These are phyloP conservation scores for Colletotrichum truncatum DNA, from an alignment of 2,329 filamentous ascomycete genomes.

Conservation along the genomic window DNA sequence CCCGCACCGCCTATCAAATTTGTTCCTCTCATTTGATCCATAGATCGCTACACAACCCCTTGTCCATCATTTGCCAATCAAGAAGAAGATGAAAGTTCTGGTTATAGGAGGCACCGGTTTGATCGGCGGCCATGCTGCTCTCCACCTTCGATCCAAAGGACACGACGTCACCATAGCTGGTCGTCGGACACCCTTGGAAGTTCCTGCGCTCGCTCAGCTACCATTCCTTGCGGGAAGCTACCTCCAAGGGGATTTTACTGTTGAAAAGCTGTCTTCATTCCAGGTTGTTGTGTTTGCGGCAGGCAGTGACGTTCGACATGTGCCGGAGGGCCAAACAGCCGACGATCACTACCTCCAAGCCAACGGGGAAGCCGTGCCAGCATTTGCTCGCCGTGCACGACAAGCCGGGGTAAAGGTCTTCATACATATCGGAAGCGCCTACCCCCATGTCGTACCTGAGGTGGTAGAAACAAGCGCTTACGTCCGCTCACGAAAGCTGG, in stretches of 20 bases:
- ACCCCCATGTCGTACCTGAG: neutral
- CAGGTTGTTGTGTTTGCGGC: slow-evolving; percentile 20
- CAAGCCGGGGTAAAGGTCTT: slow-evolving; percentile 3
- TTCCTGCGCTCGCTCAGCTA: neutral
- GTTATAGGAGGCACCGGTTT: slow-evolving; percentile 16
- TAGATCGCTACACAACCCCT: too few relatives aligned
- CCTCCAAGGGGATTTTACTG: neutral
- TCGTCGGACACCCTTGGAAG: neutral
- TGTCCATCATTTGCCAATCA: too few relatives aligned
- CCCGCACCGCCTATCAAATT: too few relatives aligned
- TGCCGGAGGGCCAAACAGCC: neutral
- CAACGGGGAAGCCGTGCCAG: slow-evolving; percentile 10
- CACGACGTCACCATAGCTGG: slow-evolving; percentile 11
- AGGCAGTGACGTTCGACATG: slow-evolving; percentile 20
- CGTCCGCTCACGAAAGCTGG: slow-evolving; percentile 14
- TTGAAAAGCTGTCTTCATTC: neutral
- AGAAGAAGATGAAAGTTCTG: slow-evolving; percentile 4
- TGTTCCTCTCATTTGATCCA: too few relatives aligned
- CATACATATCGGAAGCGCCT: slow-evolving; percentile 17
- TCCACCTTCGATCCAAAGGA: neutral
- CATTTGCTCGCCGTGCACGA: neutral
- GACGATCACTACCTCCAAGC: slow-evolving; percentile 4
- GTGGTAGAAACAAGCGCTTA: neutral
- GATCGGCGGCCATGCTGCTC: slow-evolving; percentile 19
- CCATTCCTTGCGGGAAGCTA: slow-evolving; percentile 13